Evolutionary conservation across 2,329 filamentous ascomycete species (phyloP), one percentile per base, ranked within the genome.

Genomic region (Fusarium anguioides): DNA sequence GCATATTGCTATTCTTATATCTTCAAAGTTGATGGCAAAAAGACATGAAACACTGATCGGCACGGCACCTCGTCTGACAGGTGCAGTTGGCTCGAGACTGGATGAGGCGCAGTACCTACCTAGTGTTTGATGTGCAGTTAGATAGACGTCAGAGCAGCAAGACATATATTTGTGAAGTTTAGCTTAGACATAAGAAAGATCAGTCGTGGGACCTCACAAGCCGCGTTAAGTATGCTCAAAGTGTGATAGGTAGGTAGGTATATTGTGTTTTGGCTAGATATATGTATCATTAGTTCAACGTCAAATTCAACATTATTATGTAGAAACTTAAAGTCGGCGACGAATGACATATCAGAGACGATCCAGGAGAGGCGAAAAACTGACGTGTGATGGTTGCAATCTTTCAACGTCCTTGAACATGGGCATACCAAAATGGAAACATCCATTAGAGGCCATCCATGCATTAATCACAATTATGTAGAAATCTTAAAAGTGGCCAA

Each of bases 21-120:
- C 11, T 66, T 21, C 15, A 53, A n/a, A 39, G 40, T 40, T 41
- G 61, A 64, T 49, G 60, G 47, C 50, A 27, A 53, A 66, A 64
- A 59, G n/a, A 66, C 21, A 49, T 68, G 65, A 69, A 68, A 68
- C 65, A 59, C 44, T 62, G 65, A 66, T 68, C 60, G 44, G 57
- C 65, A 49, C 60, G 56, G 61, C 54, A 48, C 37, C 47, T 51
- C 55, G 36, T 45, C 65, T 68, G 60, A 61, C 54, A 60, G 58
- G 54, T 47, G 41, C 18, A 54, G 45, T 45, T 46, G 27, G 57
- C 29, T 39, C 44, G 44, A 51, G 52, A 69, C 42, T 66, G 48
- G 65, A 48, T 61, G 45, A 57, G 50, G 49, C 50, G 40, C 54
- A 37, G 39, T 44, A 21, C 24, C 26, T 12, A 46, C 36, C 45